These are phyloP conservation scores for Alternaria burnsii DNA, from an alignment of 2,329 filamentous ascomycete species.

Conservation along the genomic window DNA sequence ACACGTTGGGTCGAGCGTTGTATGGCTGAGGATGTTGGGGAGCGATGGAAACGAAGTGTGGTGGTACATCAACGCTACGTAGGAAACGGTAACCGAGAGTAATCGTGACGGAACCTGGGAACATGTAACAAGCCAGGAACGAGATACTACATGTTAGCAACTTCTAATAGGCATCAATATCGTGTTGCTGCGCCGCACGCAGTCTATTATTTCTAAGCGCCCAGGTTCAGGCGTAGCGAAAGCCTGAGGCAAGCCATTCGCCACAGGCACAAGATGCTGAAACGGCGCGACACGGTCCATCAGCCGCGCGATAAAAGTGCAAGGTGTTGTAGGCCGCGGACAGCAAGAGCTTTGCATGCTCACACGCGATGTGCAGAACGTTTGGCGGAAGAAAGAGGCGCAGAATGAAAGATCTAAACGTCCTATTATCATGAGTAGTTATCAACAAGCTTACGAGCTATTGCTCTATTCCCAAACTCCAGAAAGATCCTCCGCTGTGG, in stretches of 20 bases:
- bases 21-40: background rate
- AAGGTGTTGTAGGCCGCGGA: background rate
- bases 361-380: background rate
- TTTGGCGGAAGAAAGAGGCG: background rate
- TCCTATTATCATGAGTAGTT: background rate
- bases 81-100: background rate
- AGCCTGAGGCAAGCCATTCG: background rate
- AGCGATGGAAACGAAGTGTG: background rate
- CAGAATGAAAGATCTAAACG: background rate
- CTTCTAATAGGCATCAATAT: constrained; percentile 3
- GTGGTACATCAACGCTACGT: background rate
- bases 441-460: background rate
- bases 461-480: background rate
- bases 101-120: background rate
- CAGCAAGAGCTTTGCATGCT: background rate
- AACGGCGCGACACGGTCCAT: background rate
- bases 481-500: background rate
- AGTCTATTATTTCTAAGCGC: constrained; percentile 12
- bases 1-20: constrained; percentile 3
- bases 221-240: constrained; percentile 4
- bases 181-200: constrained; percentile 12
- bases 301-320: background rate
- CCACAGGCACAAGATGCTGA: background rate
- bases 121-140: background rate
- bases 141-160: background rate